These are phyloP conservation scores for Globisporangium spiculum DNA, from an alignment of 352 stramenopile genomes.

Conservation along the genomic window DNA sequence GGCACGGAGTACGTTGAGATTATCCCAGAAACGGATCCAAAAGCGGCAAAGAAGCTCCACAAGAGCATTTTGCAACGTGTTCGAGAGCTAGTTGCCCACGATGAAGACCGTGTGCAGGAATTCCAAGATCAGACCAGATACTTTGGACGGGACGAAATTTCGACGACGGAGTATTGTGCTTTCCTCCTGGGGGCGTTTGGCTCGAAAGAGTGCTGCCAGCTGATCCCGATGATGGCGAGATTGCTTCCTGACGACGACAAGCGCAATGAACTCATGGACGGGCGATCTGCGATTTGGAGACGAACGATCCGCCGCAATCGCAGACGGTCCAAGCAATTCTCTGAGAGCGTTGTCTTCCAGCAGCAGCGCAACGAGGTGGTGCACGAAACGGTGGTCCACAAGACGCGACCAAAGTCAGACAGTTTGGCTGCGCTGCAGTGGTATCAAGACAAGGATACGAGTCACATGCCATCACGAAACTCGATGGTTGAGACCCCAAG, in stretches of 20 bases:
- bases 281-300: constrained; percentile 58
- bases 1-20: constrained; percentile 54
- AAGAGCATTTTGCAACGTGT: constrained; percentile 70
- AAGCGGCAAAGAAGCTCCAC: constrained; percentile 66
- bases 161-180: constrained; percentile 72
- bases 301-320: constrained; percentile 57
- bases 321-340: constrained; percentile 78
- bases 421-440: constrained; percentile 25
- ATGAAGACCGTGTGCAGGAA: constrained; percentile 73
- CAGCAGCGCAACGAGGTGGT: constrained; percentile 51
- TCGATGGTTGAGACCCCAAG: constrained; percentile 39
- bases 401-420: constrained; percentile 51
- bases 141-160: constrained; percentile 65
- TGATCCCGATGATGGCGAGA: constrained; percentile 71
- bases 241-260: constrained; percentile 68
- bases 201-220: constrained; percentile 60
- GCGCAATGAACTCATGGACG: constrained; percentile 56
- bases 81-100: constrained; percentile 49
- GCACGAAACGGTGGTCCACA: constrained; percentile 23
- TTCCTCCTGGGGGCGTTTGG: constrained; percentile 71
- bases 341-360: constrained; percentile 65
- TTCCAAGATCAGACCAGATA: constrained; percentile 81
- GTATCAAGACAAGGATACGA: constrained; percentile 13
- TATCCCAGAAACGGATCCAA: constrained; percentile 47
- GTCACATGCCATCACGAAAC: constrained; percentile 9